Conservation (phyloP, 2,329 filamentous ascomycete genomes). For the Camillea tinctor region DNA sequence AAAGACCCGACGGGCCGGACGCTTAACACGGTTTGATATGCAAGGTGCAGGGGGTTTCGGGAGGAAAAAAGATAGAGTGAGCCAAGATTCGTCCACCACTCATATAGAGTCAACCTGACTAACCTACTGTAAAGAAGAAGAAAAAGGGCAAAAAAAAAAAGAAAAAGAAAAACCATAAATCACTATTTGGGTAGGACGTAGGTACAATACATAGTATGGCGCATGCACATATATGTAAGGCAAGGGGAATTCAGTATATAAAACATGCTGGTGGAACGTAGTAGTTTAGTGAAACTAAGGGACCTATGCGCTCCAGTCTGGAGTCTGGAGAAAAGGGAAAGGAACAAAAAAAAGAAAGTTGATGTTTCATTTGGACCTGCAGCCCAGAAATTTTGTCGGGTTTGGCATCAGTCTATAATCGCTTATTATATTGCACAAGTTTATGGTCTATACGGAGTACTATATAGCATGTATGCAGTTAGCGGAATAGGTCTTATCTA, state of each 20-base stretch:
- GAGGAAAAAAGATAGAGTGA: conserved; percentile 10
- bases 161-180: background rate
- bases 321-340: background rate
- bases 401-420: background rate
- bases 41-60: conserved; percentile 12
- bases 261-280: background rate
- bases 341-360: background rate
- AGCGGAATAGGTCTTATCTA: no score
- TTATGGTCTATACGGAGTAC: no score
- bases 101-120: background rate
- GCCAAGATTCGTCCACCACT: conserved; percentile 9
- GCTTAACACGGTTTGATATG: conserved; percentile 4
- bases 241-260: background rate
- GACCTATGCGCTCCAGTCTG: background rate
- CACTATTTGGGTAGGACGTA: background rate
- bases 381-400: conserved; percentile 3
- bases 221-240: background rate
- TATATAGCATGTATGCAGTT: no score
- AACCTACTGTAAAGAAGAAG: conserved; percentile 3
- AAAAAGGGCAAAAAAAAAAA: background rate
- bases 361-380: conserved; percentile 8
- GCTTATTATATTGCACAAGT: background rate
- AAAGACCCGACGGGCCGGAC: conserved; percentile 10
- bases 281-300: background rate
- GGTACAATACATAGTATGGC: background rate